phyloP scores from a whole-genome alignment of 768 basidiomycete genomes.

The Erythrobasidium yunnanense region DNA sequence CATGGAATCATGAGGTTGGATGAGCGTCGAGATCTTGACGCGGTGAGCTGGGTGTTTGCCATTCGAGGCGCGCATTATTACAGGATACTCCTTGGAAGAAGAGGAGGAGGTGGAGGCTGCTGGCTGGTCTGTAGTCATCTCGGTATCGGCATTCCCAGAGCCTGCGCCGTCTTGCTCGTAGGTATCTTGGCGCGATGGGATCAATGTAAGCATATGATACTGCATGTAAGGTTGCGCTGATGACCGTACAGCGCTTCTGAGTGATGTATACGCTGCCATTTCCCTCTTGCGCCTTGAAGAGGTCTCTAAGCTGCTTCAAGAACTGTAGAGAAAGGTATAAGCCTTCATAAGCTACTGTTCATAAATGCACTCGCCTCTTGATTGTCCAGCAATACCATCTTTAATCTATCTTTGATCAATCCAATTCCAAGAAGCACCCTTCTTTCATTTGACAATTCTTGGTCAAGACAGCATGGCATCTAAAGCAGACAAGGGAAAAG shows the following conservation, averaged over 20 bases:
- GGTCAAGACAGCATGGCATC: not conserved
- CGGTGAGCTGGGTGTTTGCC: conserved; percentile 2
- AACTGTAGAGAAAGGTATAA: too few species aligned
- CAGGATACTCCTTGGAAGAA: conserved; percentile 10
- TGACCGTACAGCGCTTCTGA: too few species aligned
- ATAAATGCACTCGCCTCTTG: too few species aligned
- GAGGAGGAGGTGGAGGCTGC: not conserved
- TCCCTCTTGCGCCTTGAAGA: too few species aligned
- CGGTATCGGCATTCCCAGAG: not conserved
- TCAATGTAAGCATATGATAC: not conserved
- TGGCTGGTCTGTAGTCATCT: not conserved
- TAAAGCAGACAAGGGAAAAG: conserved; percentile 16
- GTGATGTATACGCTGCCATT: too few species aligned
- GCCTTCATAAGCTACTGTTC: too few species aligned
- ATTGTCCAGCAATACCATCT: conserved; percentile 1
- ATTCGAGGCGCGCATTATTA: conserved; percentile 8
- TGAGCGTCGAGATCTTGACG: conserved; percentile 22
- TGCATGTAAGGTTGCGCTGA: not conserved
- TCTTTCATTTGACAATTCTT: not conserved
- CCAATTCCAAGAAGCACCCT: not conserved
- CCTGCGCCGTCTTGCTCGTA: not conserved
- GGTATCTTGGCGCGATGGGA: not conserved
- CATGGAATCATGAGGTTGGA: conserved; percentile 3
- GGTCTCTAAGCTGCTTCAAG: too few species aligned
- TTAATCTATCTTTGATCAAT: not conserved